These are phyloP conservation scores for Podila clonocystis DNA, from an alignment of 192 early-diverging fungal species.

Conservation along the genomic window DNA sequence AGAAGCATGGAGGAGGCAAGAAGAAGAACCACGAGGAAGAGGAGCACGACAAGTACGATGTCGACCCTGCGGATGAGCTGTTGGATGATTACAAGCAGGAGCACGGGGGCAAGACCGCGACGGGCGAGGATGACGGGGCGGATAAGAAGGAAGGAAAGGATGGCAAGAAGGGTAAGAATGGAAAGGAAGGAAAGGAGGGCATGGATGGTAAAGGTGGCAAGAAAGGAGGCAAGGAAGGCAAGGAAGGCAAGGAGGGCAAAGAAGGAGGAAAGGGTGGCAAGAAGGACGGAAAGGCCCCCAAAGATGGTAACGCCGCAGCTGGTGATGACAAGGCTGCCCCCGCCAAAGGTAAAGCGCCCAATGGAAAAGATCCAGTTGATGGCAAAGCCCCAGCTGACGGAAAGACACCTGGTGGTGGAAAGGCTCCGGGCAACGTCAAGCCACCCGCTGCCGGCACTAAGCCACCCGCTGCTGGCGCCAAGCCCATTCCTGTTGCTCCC, in stretches of 20 bases:
- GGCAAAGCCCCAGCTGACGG: background rate
- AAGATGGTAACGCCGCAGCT: background rate
- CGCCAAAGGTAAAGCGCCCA: background rate
- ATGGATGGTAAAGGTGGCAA: background rate
- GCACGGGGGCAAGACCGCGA: slow-evolving; percentile 8
- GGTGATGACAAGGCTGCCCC: background rate
- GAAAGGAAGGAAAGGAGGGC: background rate
- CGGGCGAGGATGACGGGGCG: background rate
- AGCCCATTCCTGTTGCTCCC: background rate
- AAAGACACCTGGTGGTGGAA: background rate
- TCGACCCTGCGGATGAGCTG: slow-evolving; percentile 10
- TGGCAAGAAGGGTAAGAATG: background rate
- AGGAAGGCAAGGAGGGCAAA: slow-evolving; percentile 5
- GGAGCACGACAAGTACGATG: slow-evolving; percentile 21
- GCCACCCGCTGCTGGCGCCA: background rate
- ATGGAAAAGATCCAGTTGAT: background rate
- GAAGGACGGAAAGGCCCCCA: slow-evolving; percentile 1
- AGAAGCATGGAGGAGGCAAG: slow-evolving; percentile 7
- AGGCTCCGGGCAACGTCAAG: too few relatives aligned
- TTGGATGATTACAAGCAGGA: background rate
- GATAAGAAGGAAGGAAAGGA: slow-evolving; percentile 7
- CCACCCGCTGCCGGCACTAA: background rate
- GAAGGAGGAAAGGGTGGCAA: too few relatives aligned
- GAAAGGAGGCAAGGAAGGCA: background rate
- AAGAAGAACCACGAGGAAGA: slow-evolving; percentile 11